Evolutionary conservation across 768 basidiomycete species (phyloP), one percentile per base, ranked within the genome.

Genomic region (Mycena chlorophos): DNA sequence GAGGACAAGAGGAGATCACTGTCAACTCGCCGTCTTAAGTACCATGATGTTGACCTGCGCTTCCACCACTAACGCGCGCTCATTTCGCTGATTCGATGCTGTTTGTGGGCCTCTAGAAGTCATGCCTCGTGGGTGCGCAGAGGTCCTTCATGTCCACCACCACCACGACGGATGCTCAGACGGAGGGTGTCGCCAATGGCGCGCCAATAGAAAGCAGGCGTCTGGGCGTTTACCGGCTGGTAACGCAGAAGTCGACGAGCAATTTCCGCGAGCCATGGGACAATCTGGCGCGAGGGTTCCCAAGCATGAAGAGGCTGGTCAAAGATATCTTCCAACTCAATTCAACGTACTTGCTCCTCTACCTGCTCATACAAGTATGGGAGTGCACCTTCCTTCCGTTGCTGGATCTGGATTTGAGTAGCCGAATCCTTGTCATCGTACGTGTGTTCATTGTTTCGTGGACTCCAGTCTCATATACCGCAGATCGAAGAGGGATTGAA

Each of bases 401-500:
- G 2, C 5, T 55, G 48, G 43, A 30, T 17, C 29, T 61, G 42
- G 46, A 61, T 26, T 47, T 61, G 22, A 55, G 49, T 16, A 55
- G 56, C 34, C 52, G 53, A 8, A 20, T 57, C 26, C 40, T 61
- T 1, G 47, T 27, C 20, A 52, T 38, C 13, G 60, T 61, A 34
- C 26, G 52, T 54, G 27, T 3, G 26, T 38, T 20, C 4, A n/a
- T 6, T 34, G 2, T 19, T 8, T 43, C n/a, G 37, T 27, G 22
- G 8, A n/a, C 12, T 2, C 25, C 12, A 1, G 2, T 37, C 19
- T 17, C 3, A 20, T 25, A 20, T 17, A 42, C 40, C 16, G 1
- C 26, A 61, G 60, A 61, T 61, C 40, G 60, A 61, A 28, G 27
- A 45, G 5, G 60, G 60, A 8, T 52, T 61, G 45, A 57, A 52